Evolutionary conservation across 2,329 filamentous ascomycete species (phyloP).

Genomic region (Zymoseptoria pseudotritici): DNA sequence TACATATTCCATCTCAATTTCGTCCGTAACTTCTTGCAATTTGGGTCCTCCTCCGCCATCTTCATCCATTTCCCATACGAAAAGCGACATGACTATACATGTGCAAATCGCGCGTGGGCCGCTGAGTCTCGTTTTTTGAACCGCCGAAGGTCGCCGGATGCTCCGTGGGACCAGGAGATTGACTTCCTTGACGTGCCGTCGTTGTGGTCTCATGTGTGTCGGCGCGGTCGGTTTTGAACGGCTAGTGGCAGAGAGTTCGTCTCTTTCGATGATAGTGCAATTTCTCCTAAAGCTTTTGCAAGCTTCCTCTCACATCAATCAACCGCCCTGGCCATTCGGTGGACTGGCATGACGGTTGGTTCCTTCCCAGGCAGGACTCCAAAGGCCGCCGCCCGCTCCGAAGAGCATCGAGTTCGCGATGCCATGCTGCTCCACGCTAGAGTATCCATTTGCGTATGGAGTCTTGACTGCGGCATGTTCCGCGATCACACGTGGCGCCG

Average conservation of each 20-base stretch:
- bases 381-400: slow-evolving; percentile 32
- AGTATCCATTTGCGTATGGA: slow-evolving; percentile 9
- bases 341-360: slow-evolving; percentile 13
- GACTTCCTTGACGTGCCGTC: neutral
- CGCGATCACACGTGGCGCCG: slow-evolving; percentile 14
- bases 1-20: neutral
- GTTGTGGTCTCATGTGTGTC: neutral
- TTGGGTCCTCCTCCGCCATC: neutral
- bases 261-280: neutral
- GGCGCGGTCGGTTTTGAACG: neutral
- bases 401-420: slow-evolving; percentile 38
- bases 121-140: neutral
- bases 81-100: neutral
- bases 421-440: slow-evolving; percentile 23
- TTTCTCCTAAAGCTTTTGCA: neutral
- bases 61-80: neutral
- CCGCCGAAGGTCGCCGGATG: neutral
- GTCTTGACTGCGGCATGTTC: slow-evolving; percentile 7
- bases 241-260: neutral
- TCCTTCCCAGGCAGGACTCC: slow-evolving; percentile 21
- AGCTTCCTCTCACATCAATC: slow-evolving; percentile 2
- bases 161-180: neutral
- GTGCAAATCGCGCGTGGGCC: neutral
- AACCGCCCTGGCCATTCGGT: slow-evolving; percentile 19
- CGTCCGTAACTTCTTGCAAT: neutral